Evolutionary conservation across 306 rosid species (phyloP).

Genomic region (Pachyrhizus erosus): DNA sequence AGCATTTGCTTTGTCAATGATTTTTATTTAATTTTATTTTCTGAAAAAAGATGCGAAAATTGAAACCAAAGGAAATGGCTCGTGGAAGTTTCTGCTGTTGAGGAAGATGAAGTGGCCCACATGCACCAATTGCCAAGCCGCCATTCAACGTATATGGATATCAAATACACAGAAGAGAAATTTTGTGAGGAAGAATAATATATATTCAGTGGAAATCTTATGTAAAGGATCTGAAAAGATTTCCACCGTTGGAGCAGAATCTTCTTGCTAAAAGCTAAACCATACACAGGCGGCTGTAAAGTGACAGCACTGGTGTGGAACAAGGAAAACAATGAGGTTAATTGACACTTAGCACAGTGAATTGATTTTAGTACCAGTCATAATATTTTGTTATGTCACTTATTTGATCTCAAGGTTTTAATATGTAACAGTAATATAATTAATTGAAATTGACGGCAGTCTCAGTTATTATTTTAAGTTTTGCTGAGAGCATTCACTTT

Average conservation of each 20-base stretch:
- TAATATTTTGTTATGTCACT: not conserved
- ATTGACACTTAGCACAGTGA: not conserved
- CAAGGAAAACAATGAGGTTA: not conserved
- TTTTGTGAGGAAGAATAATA: not conserved
- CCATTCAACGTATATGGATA: slow-evolving; percentile 53
- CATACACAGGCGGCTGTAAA: slow-evolving; percentile 14
- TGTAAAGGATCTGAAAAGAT: not conserved
- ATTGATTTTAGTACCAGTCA: not conserved
- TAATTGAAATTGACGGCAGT: not conserved
- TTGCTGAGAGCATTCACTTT: too few species aligned
- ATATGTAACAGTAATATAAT: not conserved
- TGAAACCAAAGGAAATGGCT: not conserved
- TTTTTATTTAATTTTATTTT: not conserved
- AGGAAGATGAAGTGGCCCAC: slow-evolving; percentile 38
- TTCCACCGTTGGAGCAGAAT: slow-evolving; percentile 24
- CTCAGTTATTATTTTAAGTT: too few species aligned
- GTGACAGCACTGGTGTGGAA: not conserved
- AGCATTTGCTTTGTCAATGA: not conserved
- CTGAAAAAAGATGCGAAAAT: not conserved
- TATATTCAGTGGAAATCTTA: slow-evolving; percentile 29
- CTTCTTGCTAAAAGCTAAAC: not conserved
- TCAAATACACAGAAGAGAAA: not conserved
- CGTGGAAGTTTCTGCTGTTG: slow-evolving; percentile 11
- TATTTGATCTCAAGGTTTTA: not conserved
- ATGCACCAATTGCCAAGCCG: slow-evolving; percentile 45